Percentiles rank a stretch among this genome's conserved stretches.
Evolutionary conservation across 192 early-diverging fungal genomes (phyloP).

Genomic region (Rhizoclosmatium sp.): DNA sequence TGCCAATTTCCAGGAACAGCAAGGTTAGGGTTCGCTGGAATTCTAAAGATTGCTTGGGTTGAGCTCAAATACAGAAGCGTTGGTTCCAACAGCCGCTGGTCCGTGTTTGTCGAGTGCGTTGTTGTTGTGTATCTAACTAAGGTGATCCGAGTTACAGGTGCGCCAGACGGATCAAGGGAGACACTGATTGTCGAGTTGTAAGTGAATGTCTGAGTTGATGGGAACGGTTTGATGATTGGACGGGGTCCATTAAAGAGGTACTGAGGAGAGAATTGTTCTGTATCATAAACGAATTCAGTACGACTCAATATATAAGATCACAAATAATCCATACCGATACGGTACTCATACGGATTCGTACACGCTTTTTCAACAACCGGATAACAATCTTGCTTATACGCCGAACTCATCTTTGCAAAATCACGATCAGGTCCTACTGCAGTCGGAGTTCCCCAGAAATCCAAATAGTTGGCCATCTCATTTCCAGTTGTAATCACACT

Average conservation of each 20-base stretch:
- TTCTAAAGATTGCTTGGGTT: conserved; percentile 27
- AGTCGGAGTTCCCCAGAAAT: conserved; percentile 30
- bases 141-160: neutral
- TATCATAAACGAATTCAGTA: neutral
- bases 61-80: conserved; percentile 28
- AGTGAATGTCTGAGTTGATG: conserved; percentile 1
- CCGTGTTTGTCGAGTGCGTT: conserved; percentile 44
- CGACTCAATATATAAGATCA: neutral
- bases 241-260: conserved; percentile 8
- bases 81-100: conserved; percentile 37
- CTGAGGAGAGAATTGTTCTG: conserved; percentile 17
- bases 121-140: conserved; percentile 42
- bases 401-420: neutral
- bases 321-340: conserved; percentile 11
- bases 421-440: conserved; percentile 5
- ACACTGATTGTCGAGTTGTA: conserved; percentile 15
- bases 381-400: conserved; percentile 17
- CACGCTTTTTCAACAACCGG: neutral
- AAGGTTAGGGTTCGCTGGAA: conserved; percentile 40
- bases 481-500: conserved; percentile 45
- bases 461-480: conserved; percentile 54
- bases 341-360: conserved; percentile 28
- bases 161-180: conserved; percentile 10
- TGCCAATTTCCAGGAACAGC: conserved; percentile 56
- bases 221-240: neutral